Base-by-base conservation (phyloP, 768 basidiomycete genomes). In the Boletus reticulatus region DNA sequence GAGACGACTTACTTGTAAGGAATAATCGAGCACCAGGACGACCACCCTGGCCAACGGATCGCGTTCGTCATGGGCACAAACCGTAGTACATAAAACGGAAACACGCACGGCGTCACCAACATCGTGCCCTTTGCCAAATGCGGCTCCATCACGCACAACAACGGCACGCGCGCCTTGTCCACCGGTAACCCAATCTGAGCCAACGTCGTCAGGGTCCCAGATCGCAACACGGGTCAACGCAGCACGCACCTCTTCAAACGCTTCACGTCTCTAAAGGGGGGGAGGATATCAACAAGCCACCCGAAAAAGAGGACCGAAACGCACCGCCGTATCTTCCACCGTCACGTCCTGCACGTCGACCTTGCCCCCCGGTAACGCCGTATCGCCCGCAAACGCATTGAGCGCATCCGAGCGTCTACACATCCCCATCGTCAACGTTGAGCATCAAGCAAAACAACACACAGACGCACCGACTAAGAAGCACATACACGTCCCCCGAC, bases 301-400 rank as follows among this genome's bases (percentile, higher is more conserved):
- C 6, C 34, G 11, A n/a, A n/a, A 39, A 19, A 4, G 36, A 16
- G 14, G 4, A 16, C 36, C 16, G 8, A n/a, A 17, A 47, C 57
- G 47, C 67, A 93, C 92, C 19, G 92, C 93, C 3, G 92, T 87
- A 56, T 89, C 88, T 64, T 94, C 94, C 4, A 85, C 74, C 39
- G 80, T 83, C 58, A 63, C 67, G 67, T 95, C 93, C 39, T 73
- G 76, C 3, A 75, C 74, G 16, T 96, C 93, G 8, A 86, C 79
- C 66, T 86, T 92, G 0, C 94, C 93, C 7, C 94, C 93, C 0
- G 93, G 94, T 6, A 96, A 72, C 1, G 91, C 88, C 0, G 94
- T 96, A 67, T 95, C 94, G 0, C 91, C 91, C 1, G 93, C 89
- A 62, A 89, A 96, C 10, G 86, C 79, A 37, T 84, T 76, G 61